Evolutionary conservation across 1,284 basidiomycete genomes (phyloP).

Genomic region (Ceratobasidium sp.): DNA sequence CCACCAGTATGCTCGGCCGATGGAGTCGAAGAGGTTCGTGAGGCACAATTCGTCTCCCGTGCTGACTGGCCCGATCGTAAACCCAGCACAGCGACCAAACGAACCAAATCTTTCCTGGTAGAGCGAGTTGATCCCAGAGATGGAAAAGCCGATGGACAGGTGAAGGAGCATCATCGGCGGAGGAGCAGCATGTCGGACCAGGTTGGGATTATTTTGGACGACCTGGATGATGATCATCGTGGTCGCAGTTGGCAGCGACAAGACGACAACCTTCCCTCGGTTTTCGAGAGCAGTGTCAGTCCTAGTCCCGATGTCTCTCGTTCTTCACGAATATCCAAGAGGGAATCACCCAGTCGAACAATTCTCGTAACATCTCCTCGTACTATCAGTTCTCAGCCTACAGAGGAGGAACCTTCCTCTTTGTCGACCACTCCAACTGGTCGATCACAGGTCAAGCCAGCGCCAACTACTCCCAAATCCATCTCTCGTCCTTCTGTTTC

Average conservation of each 20-base stretch:
- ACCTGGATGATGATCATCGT: conserved; percentile 38
- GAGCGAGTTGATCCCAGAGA: conserved; percentile 25
- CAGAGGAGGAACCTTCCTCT: conserved; percentile 16
- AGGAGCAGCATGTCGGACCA: conserved; percentile 8
- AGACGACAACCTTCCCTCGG: conserved; percentile 34
- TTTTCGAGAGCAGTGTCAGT: conserved; percentile 42
- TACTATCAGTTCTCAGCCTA: not conserved
- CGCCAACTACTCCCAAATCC: conserved; percentile 15
- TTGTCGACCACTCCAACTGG: conserved; percentile 34
- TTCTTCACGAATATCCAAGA: not conserved
- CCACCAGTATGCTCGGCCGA: conserved; percentile 64
- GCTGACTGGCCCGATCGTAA: conserved; percentile 85
- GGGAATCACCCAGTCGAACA: conserved; percentile 27
- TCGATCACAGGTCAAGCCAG: conserved; percentile 26
- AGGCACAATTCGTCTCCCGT: conserved; percentile 79
- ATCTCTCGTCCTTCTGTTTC: conserved; percentile 24
- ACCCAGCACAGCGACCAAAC: conserved; percentile 65
- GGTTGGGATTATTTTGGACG: conserved; percentile 22
- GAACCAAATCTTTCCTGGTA: conserved; percentile 39
- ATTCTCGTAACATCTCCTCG: conserved; percentile 24
- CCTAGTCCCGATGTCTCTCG: conserved; percentile 40
- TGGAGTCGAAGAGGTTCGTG: conserved; percentile 66
- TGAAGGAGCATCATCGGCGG: not conserved
- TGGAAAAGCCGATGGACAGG: conserved; percentile 8
- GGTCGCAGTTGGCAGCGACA: conserved; percentile 43